phyloP scores from a whole-genome alignment of 768 basidiomycete species.

The Lactarius deliciosus region DNA sequence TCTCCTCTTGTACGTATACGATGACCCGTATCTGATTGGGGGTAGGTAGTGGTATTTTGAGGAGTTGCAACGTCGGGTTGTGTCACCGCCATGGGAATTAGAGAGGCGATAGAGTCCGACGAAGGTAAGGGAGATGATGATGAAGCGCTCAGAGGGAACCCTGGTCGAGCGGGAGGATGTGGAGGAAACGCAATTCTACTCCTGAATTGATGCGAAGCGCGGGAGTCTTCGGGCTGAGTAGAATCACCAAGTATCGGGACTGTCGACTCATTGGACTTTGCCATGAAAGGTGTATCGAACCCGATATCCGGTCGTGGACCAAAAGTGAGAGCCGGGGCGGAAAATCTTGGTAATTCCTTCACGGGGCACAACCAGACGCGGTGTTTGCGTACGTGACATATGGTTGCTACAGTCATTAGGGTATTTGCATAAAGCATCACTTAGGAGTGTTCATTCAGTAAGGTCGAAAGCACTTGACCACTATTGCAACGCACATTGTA shows the following conservation, averaged over 20 bases:
- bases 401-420: conserved; percentile 26
- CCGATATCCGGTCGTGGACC: background rate
- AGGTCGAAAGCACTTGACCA: background rate
- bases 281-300: background rate
- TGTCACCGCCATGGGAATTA: background rate
- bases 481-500: conserved; percentile 18
- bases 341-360: conserved; percentile 20
- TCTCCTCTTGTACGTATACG: conserved; percentile 9
- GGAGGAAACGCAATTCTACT: conserved; percentile 13
- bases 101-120: conserved; percentile 10
- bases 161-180: background rate
- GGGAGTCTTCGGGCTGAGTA: background rate
- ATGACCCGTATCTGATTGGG: conserved; percentile 1
- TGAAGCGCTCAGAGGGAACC: background rate
- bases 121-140: background rate
- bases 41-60: background rate
- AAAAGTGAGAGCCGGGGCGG: conserved; percentile 23
- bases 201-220: conserved; percentile 9
- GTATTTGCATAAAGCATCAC: conserved; percentile 28
- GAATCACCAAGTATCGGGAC: conserved; percentile 2
- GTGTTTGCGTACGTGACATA: conserved; percentile 24
- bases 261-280: conserved; percentile 10
- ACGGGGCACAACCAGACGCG: conserved; percentile 14
- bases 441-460: conserved; percentile 11
- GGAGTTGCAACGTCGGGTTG: background rate